These are phyloP conservation scores for Botrytis galanthina DNA, from an alignment of 2,329 filamentous ascomycete genomes.

Conservation along the genomic window DNA sequence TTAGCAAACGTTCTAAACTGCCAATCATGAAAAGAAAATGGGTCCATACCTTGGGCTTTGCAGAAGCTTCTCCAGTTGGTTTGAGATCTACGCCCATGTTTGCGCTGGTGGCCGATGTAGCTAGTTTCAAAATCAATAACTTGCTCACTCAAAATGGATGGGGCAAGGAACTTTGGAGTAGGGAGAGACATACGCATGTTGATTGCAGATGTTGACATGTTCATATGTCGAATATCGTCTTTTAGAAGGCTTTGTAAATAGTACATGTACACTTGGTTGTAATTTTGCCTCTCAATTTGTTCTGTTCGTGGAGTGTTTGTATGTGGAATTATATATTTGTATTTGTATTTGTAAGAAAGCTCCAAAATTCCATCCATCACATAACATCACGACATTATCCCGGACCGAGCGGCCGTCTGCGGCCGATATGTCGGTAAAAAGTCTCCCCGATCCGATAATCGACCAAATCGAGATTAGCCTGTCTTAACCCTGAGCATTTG, in stretches of 20 bases:
- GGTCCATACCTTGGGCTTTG: constrained; percentile 32
- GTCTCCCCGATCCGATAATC: neutral
- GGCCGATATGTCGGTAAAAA: neutral
- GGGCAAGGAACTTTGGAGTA: neutral
- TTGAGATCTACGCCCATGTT: constrained; percentile 34
- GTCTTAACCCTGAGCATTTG: constrained; percentile 22
- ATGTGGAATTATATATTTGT: constrained; percentile 19
- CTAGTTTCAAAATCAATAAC: constrained; percentile 29
- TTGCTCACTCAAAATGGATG: neutral
- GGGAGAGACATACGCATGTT: constrained; percentile 34
- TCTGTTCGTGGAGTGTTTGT: neutral
- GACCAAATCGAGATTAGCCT: constrained; percentile 22
- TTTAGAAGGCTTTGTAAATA: constrained; percentile 28
- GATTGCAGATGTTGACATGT: constrained; percentile 34
- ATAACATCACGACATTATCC: constrained; percentile 7
- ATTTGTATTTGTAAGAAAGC: constrained; percentile 28
- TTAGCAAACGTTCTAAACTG: constrained; percentile 12
- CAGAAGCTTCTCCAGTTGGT: constrained; percentile 28
- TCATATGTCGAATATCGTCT: constrained; percentile 24
- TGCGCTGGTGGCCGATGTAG: constrained; percentile 29
- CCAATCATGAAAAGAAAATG: neutral
- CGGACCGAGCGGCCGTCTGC: neutral
- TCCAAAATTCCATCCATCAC: neutral
- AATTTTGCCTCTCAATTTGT: constrained; percentile 5
- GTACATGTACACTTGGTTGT: constrained; percentile 22